Evolutionary conservation across 768 basidiomycete species (phyloP).

Genomic region (Suillus discolor): DNA sequence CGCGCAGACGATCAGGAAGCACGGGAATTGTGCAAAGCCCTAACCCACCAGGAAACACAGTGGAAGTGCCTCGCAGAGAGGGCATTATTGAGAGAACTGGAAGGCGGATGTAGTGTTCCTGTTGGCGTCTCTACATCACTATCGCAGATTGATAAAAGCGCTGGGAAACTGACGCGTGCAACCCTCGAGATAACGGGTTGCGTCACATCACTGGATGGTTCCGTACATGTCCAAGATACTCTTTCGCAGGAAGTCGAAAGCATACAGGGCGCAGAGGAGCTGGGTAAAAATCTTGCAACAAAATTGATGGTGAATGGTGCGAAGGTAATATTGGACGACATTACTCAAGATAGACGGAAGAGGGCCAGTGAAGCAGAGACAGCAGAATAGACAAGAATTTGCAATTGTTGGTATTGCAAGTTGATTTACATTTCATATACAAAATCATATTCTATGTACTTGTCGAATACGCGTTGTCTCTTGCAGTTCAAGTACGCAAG

Average conservation of each 20-base stretch:
- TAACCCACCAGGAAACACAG: conserved; percentile 78
- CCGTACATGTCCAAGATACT: conserved; percentile 67
- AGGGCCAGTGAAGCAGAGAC: conserved; percentile 44
- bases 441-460: background rate
- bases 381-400: conserved; percentile 16
- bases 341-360: conserved; percentile 65
- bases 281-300: conserved; percentile 70
- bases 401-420: background rate
- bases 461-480: background rate
- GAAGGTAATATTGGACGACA: conserved; percentile 77
- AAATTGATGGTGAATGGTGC: conserved; percentile 72
- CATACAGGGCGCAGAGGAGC: conserved; percentile 61
- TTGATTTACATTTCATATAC: background rate
- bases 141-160: conserved; percentile 33
- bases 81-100: conserved; percentile 83
- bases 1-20: conserved; percentile 64
- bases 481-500: conserved; percentile 13
- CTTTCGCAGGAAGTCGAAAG: conserved; percentile 53
- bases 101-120: conserved; percentile 97
- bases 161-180: conserved; percentile 21
- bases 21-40: conserved; percentile 59
- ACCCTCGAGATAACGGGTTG: conserved; percentile 71
- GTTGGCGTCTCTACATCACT: conserved; percentile 76
- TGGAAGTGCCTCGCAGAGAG: conserved; percentile 85
- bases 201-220: conserved; percentile 83